Conservation (phyloP, 1,139 yeast genomes). For the Yamadazyma pseudoaaseri region DNA sequence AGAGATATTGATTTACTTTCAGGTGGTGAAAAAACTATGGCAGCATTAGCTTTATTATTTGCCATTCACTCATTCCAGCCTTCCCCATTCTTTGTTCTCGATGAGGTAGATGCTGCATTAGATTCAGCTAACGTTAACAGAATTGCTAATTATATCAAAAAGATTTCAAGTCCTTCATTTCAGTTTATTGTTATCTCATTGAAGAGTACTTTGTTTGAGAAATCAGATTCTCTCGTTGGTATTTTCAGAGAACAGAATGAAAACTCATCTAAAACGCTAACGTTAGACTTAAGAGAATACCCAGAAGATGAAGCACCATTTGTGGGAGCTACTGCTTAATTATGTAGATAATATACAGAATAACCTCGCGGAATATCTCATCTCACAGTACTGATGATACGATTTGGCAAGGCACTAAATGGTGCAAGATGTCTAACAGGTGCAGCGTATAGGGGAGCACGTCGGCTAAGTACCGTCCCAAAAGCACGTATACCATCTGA, state of each 20-base stretch:
- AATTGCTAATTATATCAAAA: conserved; percentile 79
- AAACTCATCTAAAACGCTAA: conserved; percentile 74
- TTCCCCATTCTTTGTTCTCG: conserved; percentile 92
- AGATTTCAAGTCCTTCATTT: conserved; percentile 73
- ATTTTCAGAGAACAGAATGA: conserved; percentile 82
- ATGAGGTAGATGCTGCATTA: conserved; percentile 96
- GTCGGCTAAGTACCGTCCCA: no score
- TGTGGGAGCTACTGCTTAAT: conserved; percentile 9
- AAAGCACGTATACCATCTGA: no score
- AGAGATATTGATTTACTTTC: conserved; percentile 90
- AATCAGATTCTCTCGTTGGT: conserved; percentile 89
- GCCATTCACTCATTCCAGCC: conserved; percentile 92
- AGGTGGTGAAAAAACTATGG: conserved; percentile 97
- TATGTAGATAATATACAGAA: not conserved
- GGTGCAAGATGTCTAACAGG: no score
- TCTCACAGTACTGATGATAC: no score
- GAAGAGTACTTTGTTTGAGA: conserved; percentile 83
- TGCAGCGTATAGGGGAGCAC: no score
- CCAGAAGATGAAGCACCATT: conserved; percentile 37
- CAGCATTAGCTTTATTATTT: conserved; percentile 88
- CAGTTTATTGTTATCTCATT: conserved; percentile 94
- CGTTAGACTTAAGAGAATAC: conserved; percentile 69
- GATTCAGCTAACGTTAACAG: conserved; percentile 85
- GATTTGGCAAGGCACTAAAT: no score
- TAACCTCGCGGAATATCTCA: conserved; percentile 4